Conservation (phyloP, 805 yeast genomes). For the Candida ovalis region DNA sequence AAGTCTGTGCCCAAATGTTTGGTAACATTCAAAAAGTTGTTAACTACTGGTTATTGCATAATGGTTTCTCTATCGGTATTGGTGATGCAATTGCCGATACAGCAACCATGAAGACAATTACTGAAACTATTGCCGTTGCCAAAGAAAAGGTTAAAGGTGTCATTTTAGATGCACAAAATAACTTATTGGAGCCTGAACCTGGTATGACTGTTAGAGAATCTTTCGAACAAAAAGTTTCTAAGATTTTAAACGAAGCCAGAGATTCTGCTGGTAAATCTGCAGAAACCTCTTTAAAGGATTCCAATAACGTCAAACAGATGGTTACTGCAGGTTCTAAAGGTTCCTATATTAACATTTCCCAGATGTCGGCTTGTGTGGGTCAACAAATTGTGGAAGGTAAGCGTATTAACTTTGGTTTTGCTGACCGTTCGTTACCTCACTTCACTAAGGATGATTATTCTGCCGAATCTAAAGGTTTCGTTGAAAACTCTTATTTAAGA, state of each 20-base stretch:
- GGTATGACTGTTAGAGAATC: constrained; percentile 99
- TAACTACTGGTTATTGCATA: constrained; percentile 93
- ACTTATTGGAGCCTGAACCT: constrained; percentile 88
- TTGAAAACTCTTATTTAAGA: constrained; percentile 93
- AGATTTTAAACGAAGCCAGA: constrained; percentile 95
- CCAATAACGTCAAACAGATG: constrained; percentile 98
- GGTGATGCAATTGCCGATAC: constrained; percentile 99
- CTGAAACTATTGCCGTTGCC: constrained; percentile 89
- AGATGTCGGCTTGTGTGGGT: constrained; percentile 99
- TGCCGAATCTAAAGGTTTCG: constrained; percentile 97
- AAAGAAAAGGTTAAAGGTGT: constrained; percentile 93
- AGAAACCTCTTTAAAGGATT: constrained; percentile 89
- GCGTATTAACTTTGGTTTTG: constrained; percentile 96
- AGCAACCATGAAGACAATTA: constrained; percentile 90
- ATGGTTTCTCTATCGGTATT: constrained; percentile 98
- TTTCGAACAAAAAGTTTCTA: constrained; percentile 94
- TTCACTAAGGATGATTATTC: constrained; percentile 98
- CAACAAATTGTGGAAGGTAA: constrained; percentile 99
- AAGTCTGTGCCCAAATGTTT: constrained; percentile 82
- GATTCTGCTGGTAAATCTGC: constrained; percentile 99
- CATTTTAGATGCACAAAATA: constrained; percentile 86
- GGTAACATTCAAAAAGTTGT: constrained; percentile 94
- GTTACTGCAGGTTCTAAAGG: constrained; percentile 99
- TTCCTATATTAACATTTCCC: constrained; percentile 97
- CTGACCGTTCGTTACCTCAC: constrained; percentile 95